A percentile compares a stretch with the other conserved stretches of the same genome.
phyloP scores from a whole-genome alignment of 1,284 basidiomycete species.

The Psilocybe mexicana region DNA sequence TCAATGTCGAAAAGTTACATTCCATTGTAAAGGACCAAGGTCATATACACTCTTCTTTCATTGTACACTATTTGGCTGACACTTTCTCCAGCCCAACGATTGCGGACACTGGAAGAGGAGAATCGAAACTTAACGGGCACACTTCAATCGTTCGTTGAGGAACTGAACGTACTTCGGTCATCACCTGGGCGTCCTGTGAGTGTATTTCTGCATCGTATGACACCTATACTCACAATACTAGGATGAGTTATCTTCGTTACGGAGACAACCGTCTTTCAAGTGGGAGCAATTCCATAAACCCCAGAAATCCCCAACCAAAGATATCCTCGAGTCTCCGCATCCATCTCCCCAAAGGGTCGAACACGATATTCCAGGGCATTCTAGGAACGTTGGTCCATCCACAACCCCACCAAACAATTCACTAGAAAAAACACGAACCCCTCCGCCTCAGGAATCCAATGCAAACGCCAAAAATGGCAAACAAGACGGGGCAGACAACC shows the following conservation, averaged over 20 bases:
- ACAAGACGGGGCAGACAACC: constrained; percentile 73
- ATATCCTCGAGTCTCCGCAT: constrained; percentile 68
- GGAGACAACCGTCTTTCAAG: constrained; percentile 76
- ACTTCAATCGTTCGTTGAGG: constrained; percentile 64
- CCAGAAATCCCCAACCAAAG: constrained; percentile 75
- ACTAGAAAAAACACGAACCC: constrained; percentile 21
- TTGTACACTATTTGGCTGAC: background rate
- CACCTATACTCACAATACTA: constrained; percentile 1
- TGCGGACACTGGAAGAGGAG: constrained; percentile 73
- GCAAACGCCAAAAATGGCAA: constrained; percentile 47
- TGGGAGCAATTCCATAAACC: constrained; percentile 78
- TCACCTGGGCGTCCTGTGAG: constrained; percentile 41
- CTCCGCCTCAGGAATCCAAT: constrained; percentile 18
- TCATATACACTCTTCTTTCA: constrained; percentile 28
- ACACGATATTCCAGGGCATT: constrained; percentile 54
- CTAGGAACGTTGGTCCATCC: constrained; percentile 33
- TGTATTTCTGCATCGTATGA: background rate
- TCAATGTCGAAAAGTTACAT: constrained; percentile 70
- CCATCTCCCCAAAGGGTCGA: constrained; percentile 75
- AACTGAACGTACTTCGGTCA: constrained; percentile 52
- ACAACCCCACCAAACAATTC: constrained; percentile 22
- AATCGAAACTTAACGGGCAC: constrained; percentile 67
- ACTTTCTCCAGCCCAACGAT: constrained; percentile 56
- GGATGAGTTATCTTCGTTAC: constrained; percentile 55
- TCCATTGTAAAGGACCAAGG: constrained; percentile 77